Conservation (phyloP, 2,329 filamentous ascomycete species). For the Phialophora tarda region DNA sequence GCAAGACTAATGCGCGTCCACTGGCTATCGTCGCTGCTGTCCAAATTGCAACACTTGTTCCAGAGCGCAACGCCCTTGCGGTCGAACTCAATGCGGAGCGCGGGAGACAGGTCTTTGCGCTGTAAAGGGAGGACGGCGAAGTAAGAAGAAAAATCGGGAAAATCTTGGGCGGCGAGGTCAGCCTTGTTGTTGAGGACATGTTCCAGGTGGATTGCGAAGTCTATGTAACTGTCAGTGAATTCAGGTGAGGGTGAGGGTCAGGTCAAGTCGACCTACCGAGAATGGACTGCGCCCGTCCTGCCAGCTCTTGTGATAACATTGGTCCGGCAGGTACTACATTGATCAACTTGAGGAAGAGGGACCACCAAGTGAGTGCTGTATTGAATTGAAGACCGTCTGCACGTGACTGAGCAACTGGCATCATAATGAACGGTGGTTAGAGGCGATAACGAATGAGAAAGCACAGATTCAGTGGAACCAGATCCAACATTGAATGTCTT, state of each 20-base stretch:
- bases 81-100: slow-evolving; percentile 40
- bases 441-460: not conserved
- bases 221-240: slow-evolving; percentile 33
- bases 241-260: not conserved
- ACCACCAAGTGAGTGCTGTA: not conserved
- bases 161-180: slow-evolving; percentile 7
- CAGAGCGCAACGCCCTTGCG: slow-evolving; percentile 46
- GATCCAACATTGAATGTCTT: not conserved
- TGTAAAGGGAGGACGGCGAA: slow-evolving; percentile 32
- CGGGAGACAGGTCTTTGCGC: slow-evolving; percentile 29
- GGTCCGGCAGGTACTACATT: not conserved
- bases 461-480: not conserved
- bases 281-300: slow-evolving; percentile 27
- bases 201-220: slow-evolving; percentile 39
- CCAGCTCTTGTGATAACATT: slow-evolving; percentile 25
- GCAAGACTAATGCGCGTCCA: slow-evolving; percentile 8
- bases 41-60: slow-evolving; percentile 44
- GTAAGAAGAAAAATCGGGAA: slow-evolving; percentile 32
- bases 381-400: not conserved
- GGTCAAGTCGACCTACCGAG: slow-evolving; percentile 24
- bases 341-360: slow-evolving; percentile 1
- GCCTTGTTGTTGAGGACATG: slow-evolving; percentile 17
- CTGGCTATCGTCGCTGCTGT: slow-evolving; percentile 6
- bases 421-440: not conserved
- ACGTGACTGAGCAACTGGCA: not conserved